Evolutionary conservation across 2,329 filamentous ascomycete species (phyloP).

Genomic region (Phialophora chinensis): DNA sequence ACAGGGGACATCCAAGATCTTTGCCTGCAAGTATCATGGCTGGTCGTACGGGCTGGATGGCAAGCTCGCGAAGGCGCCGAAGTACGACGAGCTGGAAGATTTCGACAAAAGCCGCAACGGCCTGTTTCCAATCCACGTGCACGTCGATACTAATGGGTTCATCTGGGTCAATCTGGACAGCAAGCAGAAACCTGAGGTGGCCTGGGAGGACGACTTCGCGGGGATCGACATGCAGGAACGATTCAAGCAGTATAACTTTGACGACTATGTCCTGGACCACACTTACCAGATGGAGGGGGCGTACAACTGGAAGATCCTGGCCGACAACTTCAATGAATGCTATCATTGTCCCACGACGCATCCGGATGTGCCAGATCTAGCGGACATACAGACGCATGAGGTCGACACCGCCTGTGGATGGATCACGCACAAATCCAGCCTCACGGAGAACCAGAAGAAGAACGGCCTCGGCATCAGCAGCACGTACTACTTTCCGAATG

Average conservation of each 20-base stretch:
- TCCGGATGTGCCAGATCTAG: constrained; percentile 60
- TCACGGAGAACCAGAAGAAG: constrained; percentile 32
- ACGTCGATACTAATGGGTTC: constrained; percentile 35
- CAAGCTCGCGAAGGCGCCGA: constrained; percentile 65
- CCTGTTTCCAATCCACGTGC: constrained; percentile 50
- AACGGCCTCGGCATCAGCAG: constrained; percentile 31
- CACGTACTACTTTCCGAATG: constrained; percentile 40
- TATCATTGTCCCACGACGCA: constrained; percentile 66
- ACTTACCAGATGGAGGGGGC: constrained; percentile 32
- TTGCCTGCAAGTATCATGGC: constrained; percentile 67
- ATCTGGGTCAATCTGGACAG: constrained; percentile 38
- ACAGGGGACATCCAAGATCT: constrained; percentile 46
- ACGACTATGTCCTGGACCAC: constrained; percentile 57
- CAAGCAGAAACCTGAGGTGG: constrained; percentile 26
- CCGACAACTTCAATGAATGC: constrained; percentile 47
- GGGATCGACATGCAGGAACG: constrained; percentile 54
- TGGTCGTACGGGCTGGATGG: constrained; percentile 67
- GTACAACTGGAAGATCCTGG: constrained; percentile 40
- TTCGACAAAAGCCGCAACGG: constrained; percentile 65
- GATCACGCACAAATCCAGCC: constrained; percentile 59
- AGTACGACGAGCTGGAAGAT: constrained; percentile 61
- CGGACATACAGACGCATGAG: constrained; percentile 60
- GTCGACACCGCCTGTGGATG: constrained; percentile 61
- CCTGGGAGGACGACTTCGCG: constrained; percentile 36
- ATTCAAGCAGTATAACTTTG: constrained; percentile 60